Base-by-base conservation (phyloP, 1,139 yeast genomes). In the Zhuliangozyma blackwelliae region DNA sequence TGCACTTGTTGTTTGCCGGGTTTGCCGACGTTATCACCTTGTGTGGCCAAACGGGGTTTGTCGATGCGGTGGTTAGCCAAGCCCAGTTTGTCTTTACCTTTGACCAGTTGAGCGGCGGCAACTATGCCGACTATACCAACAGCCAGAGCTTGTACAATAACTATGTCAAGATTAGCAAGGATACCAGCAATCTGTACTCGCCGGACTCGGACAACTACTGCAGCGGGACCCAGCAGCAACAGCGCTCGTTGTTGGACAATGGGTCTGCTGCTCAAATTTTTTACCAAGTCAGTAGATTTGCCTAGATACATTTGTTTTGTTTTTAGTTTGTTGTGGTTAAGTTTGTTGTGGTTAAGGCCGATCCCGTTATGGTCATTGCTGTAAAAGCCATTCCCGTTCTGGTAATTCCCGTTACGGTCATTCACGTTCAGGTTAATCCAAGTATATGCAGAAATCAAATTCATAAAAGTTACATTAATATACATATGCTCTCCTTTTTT, bases 211-310 rank as follows among this genome's bases (percentile, higher is more conserved):
- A n/a, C n/a, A n/a, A n/a, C n/a, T n/a, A n/a, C n/a, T 47, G 61
- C 41, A 32, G 43, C 32, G 39, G 36, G 10, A 32, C 39, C 29
- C 9, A 36, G 8, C 38, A 42, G 10, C 42, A 48, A 9, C 41
- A 38, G 25, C 44, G 47, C 31, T 40, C 49, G n/a, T 50, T 57
- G 28, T 40, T 58, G 45, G 51, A 46, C 35, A 50, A 56, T 39
- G 58, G 52, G 5, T 51, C 61, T 20, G 57, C 51, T 11, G 60
- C 61, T 2, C 62, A 58, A 42, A 48, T 58, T 2, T 51, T 54
- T 28, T 50, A 51, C 39, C 52, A 36, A 28, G 28, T 43, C 21
- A 25, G 25, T 20, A 40, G 51, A n/a, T n/a, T n/a, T n/a, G n/a
- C n/a, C n/a, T n/a, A n/a, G n/a, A n/a, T 21, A 21, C 7, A 21